Evolutionary conservation across 1,284 basidiomycete species (phyloP).

Genomic region (Spongiforma sp.): DNA sequence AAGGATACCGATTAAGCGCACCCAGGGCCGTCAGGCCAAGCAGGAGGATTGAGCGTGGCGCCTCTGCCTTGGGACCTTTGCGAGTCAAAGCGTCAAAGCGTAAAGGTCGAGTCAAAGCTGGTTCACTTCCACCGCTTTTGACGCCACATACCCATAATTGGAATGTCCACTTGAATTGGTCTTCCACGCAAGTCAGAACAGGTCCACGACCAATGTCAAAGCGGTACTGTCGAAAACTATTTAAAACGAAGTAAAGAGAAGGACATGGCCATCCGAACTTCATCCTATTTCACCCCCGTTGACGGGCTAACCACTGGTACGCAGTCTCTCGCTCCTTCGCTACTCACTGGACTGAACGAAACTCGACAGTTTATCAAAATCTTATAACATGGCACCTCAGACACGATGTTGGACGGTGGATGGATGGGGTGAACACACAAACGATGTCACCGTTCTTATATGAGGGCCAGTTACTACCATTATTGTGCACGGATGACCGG

Average conservation of each 20-base stretch:
- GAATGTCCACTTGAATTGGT: no score
- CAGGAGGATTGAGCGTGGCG: no score
- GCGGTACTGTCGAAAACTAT: constrained; percentile 15
- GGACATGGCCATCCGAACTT: no score
- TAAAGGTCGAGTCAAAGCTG: neutral
- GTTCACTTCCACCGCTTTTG: no score
- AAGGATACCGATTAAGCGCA: no score
- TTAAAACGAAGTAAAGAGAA: constrained; percentile 20
- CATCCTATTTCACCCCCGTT: no score
- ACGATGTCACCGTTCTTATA: constrained; percentile 23
- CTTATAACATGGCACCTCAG: constrained; percentile 27
- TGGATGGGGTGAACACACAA: neutral
- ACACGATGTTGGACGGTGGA: constrained; percentile 14
- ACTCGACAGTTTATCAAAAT: neutral
- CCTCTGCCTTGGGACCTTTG: neutral
- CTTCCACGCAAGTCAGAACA: no score
- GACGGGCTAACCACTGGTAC: constrained; percentile 9
- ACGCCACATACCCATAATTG: constrained; percentile 23
- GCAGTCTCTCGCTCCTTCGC: neutral
- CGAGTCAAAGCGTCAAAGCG: constrained; percentile 23
- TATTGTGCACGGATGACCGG: constrained; percentile 9
- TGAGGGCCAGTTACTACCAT: constrained; percentile 5
- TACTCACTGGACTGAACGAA: neutral
- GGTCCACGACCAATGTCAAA: constrained; percentile 29
- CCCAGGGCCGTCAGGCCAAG: no score